Base-by-base conservation (phyloP, 2,329 filamentous ascomycete species). In the Chaetomium olivaceum region DNA sequence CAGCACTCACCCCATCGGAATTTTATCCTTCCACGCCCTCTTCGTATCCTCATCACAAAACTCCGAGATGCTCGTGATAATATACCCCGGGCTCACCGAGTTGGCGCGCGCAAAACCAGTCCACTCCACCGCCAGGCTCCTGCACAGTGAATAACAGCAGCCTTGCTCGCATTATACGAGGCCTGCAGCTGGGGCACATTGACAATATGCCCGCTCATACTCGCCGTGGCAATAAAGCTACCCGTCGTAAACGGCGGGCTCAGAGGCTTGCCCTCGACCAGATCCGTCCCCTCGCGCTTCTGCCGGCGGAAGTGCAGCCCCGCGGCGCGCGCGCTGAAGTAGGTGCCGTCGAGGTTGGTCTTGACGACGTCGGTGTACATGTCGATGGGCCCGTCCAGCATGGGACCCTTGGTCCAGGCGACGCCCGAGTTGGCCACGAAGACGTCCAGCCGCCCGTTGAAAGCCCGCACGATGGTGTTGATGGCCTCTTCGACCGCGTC, bases 341-440 rank as follows among this genome's bases (percentile, higher is more conserved):
- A 92, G 48, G 89, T 89, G 59, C 90, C 89, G 75, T 92, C 89
- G 16, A 94, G 78, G 76, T 95, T 91, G 58, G 90, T 89, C 56
- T 82, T 79, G 70, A 92, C 82, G 48, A 94, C 89, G 67, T 87
- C 84, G 58, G 83, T 82, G 78, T 91, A 91, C 72, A 87, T 85
- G 21, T 87, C 83, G 21, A 88, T 74, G 5, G 85, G 79, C 27
- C 87, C 89, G 67, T 91, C 87, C 43, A 91, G 81, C 74, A 90
- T 87, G 9, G 87, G 75, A 0, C 89, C 89, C 66, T 91, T 82
- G 2, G 84, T 88, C 90, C 90, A 93, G 0, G 88, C 83, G 61
- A 93, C 88, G 60, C 91, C 91, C 16, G 89, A 88, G 74, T 95
- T 94, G 71, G 91, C 91, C 54, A 93, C 86, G 72, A 94, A 92